Percentiles rank a stretch among this genome's conserved stretches.
These are phyloP conservation scores for Pythium apleroticum DNA, from an alignment of 352 stramenopile species.

Conservation along the genomic window DNA sequence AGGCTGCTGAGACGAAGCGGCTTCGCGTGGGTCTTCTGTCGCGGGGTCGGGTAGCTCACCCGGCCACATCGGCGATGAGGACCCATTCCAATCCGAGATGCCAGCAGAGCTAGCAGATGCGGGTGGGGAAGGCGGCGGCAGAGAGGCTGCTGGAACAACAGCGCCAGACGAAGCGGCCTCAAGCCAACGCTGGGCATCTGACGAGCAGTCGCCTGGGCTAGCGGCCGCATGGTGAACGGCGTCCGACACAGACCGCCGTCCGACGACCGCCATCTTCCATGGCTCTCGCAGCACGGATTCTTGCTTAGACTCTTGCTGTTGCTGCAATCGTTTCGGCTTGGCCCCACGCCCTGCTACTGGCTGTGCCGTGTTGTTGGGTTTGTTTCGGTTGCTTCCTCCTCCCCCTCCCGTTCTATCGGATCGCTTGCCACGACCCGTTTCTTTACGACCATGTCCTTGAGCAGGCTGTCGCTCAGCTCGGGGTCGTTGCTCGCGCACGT, in stretches of 20 bases:
- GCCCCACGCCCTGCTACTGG: background rate
- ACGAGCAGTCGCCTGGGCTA: background rate
- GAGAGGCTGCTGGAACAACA: constrained; percentile 1
- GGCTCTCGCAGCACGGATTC: background rate
- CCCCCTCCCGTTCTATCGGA: background rate
- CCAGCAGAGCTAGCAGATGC: background rate
- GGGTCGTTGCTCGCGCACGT: background rate
- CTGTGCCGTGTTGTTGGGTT: background rate
- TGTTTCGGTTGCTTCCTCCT: background rate
- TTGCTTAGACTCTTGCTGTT: background rate
- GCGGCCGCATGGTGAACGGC: background rate
- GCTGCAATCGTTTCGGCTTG: background rate
- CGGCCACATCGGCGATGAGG: background rate
- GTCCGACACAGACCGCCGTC: background rate
- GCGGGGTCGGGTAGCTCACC: background rate
- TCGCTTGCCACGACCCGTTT: background rate
- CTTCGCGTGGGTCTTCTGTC: background rate
- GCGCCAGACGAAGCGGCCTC: constrained; percentile 15
- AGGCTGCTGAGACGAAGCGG: constrained; percentile 11
- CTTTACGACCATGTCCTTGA: background rate
- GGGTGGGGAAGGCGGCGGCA: background rate
- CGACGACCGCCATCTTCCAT: background rate
- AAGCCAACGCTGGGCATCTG: constrained; percentile 19
- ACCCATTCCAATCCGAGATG: background rate
- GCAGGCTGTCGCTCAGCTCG: background rate